Evolutionary conservation across 139 green algal genomes (phyloP).

Genomic region (Chlorella sp.): DNA sequence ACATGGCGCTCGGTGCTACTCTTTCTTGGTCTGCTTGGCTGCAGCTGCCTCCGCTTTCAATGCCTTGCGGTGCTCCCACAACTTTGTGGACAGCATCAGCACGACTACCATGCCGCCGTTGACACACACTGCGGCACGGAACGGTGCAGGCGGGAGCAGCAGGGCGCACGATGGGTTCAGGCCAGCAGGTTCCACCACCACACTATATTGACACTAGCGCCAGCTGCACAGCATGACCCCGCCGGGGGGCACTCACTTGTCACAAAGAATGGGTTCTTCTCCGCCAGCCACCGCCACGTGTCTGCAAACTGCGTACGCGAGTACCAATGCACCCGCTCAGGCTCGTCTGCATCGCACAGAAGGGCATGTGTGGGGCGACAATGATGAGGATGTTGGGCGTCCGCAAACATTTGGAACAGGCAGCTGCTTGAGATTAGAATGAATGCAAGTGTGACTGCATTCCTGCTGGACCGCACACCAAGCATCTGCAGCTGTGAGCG

Average conservation of each 20-base stretch:
- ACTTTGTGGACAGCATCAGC: conserved; percentile 11
- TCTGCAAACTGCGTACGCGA: conserved; percentile 13
- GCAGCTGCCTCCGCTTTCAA: conserved; percentile 21
- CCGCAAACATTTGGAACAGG: no score
- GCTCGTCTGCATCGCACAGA: conserved; percentile 2
- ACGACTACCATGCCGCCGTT: conserved; percentile 10
- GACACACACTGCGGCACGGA: conserved; percentile 14
- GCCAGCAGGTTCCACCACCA: no score
- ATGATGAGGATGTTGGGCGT: no score
- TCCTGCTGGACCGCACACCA: no score
- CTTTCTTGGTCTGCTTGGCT: background rate
- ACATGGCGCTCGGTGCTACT: no score
- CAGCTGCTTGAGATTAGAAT: background rate
- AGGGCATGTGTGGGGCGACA: no score
- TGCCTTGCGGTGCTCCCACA: conserved; percentile 22
- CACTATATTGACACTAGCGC: no score
- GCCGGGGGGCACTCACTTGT: conserved; percentile 37
- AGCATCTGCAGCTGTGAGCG: no score
- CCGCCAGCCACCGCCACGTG: background rate
- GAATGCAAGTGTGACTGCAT: no score
- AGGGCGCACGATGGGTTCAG: no score
- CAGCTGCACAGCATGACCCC: no score
- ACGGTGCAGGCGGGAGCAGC: background rate
- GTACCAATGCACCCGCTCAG: conserved; percentile 12
- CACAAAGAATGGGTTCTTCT: conserved; percentile 34